Base-by-base conservation (phyloP, 495 filamentous ascomycete species). In the Xylaria scruposa region DNA sequence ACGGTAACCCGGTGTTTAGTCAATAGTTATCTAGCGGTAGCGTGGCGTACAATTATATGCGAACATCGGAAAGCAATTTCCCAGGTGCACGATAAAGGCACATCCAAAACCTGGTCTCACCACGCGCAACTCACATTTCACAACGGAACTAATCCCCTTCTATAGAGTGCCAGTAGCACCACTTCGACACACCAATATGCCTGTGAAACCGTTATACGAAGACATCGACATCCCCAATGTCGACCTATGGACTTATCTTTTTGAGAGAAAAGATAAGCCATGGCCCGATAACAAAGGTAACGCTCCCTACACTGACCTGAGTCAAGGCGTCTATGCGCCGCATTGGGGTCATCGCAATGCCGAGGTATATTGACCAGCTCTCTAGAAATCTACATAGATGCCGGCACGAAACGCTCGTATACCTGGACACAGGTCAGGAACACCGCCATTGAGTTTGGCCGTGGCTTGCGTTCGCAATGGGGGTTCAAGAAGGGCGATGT, bases 401-500 rank as follows among this genome's bases (percentile, higher is more conserved):
- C 90, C 68, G 88, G 92, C 60, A 94, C 92, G 0, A 83, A 86
- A 49, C 90, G 92, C 31, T 85, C 86, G 17, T 92, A 97, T 80
- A 97, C 90, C 68, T 96, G 88, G 82, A 83, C 85, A n/a, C 84
- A 91, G 56, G 79, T 93, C 38, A 90, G 88, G 70, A 82, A 83
- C 46, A 86, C 88, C 19, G 91, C 93, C 3, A 79, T 90, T 60
- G 88, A 90, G 29, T 97, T 98, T 75, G 96, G 94, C 33, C 89
- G 90, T 63, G 96, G 94, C 0, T 84, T 98, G 13, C 90, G 90
- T 76, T 80, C 82, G 15, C 75, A 84, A 40, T 97, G 88, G 85
- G 85, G 90, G 58, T 98, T 94, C 93, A 85, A 87, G 71, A 95
- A 91, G 76, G 93, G 93, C 70, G 93, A 95, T 78, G 90, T 93